phyloP scores from a whole-genome alignment of 768 basidiomycete genomes.

The Panaeolus cyanescens region DNA sequence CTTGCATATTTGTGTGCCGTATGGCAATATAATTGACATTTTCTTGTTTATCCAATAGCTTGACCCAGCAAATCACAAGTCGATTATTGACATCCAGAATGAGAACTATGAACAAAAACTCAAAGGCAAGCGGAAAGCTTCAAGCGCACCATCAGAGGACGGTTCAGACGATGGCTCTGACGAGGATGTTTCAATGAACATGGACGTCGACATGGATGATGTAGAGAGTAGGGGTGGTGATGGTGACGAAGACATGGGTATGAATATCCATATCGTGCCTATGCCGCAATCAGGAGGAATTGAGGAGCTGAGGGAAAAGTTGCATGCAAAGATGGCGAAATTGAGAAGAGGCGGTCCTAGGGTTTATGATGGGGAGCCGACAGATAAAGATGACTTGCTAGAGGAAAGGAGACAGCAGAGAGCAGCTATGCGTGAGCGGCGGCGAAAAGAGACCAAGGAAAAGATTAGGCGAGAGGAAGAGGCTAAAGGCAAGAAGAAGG shows the following conservation, averaged over 20 bases:
- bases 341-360: constrained; percentile 48
- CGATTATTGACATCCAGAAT: constrained; percentile 69
- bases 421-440: constrained; percentile 80
- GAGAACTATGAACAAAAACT: constrained; percentile 42
- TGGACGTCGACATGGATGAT: constrained; percentile 40
- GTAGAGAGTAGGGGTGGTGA: constrained; percentile 35
- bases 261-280: constrained; percentile 48
- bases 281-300: constrained; percentile 70
- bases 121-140: constrained; percentile 47
- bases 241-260: constrained; percentile 22
- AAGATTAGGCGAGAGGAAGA: constrained; percentile 73
- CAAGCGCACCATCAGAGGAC: constrained; percentile 30
- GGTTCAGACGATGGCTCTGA: constrained; percentile 16
- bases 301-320: constrained; percentile 63
- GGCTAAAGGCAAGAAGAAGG: constrained; percentile 49
- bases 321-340: constrained; percentile 74
- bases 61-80: constrained; percentile 88
- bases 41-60: constrained; percentile 50
- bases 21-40: constrained; percentile 7
- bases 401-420: constrained; percentile 78
- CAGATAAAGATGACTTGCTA: constrained; percentile 78
- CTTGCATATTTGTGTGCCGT: not conserved
- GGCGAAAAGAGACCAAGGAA: constrained; percentile 86
- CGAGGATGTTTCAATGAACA: constrained; percentile 33
- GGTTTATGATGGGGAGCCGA: constrained; percentile 39